Evolutionary conservation across 345 rosid species (phyloP).

Genomic region (Sapria himalayana): DNA sequence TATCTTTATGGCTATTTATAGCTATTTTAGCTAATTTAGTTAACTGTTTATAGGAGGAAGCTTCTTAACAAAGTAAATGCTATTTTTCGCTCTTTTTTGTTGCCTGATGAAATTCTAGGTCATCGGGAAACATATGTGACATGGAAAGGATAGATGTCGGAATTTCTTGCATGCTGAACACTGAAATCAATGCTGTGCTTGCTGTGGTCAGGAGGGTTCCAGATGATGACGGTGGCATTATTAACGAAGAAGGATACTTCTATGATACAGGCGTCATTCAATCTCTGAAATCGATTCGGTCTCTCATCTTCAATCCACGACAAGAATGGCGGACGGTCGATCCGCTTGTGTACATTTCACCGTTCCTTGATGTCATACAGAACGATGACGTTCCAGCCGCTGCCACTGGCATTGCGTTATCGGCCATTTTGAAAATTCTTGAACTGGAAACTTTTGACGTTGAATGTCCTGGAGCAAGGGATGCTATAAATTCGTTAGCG

Average conservation of each 20-base stretch:
- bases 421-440: constrained; percentile 46
- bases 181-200: constrained; percentile 73
- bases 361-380: constrained; percentile 66
- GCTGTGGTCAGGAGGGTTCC: constrained; percentile 57
- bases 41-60: no score
- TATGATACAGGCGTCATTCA: constrained; percentile 33
- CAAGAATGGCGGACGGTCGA: constrained; percentile 66
- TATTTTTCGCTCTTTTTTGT: no score
- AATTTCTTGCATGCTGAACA: constrained; percentile 77
- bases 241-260: constrained; percentile 30
- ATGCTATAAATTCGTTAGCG: constrained; percentile 34
- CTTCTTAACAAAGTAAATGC: no score
- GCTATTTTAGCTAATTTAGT: no score
- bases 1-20: no score
- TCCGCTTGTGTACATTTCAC: constrained; percentile 60
- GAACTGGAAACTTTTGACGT: constrained; percentile 47
- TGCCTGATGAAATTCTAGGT: no score
- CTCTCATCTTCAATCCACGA: constrained; percentile 73
- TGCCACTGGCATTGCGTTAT: constrained; percentile 49
- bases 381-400: constrained; percentile 59
- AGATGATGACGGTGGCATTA: constrained; percentile 15
- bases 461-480: constrained; percentile 58
- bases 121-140: no score
- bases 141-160: constrained; percentile 42
- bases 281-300: constrained; percentile 54